Base-by-base conservation (phyloP, 2,329 filamentous ascomycete genomes). In the Paradendryphiella salina region DNA sequence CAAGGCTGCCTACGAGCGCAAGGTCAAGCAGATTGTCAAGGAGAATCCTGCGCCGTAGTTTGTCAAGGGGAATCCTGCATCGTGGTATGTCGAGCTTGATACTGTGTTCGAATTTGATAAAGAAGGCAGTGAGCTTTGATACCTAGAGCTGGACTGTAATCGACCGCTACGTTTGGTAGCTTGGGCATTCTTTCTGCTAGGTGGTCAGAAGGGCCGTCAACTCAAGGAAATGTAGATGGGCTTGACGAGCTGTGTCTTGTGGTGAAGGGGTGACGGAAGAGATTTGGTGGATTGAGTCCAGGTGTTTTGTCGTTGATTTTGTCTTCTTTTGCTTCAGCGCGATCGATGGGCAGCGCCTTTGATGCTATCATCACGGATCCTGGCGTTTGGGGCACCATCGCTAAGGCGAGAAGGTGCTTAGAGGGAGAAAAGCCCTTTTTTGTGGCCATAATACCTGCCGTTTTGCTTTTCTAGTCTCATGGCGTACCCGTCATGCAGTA, bases 11-110 rank as follows among this genome's bases (percentile, higher is more conserved):
- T 99, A 99, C 69, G 92, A 97, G 76, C 88, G 86, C 74, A 88
- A 92, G 58, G 86, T 99, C 56, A 86, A 85, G 69, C 85, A 89
- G 53, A 86, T 96, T 15, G 94, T 99, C 50, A 87, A 85, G 65
- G 91, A 96, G 60, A 96, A 97, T 73, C 90, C 89, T 11, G 86
- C 89, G 40, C 87, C 87, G 45, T 90, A 69, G 54, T 26, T 39
- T 7, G 26, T 17, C 18, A 14, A n/a, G 4, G 11, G 26, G 17
- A 14, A 34, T 26, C 6, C 23, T 10, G 8, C 10, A 9, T 5
- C 23, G 23, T 26, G 3, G 23, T 8, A 26, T 9, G 23, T 9
- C 23, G 6, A n/a, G n/a, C n/a, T 26, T 26, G 23, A 26, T 7
- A 26, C 10, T 10, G 7, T 37, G 20, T 6, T 14, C 18, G 5